Base-by-base conservation (phyloP, 2,329 filamentous ascomycete species). In the Mariannaea elegans region DNA sequence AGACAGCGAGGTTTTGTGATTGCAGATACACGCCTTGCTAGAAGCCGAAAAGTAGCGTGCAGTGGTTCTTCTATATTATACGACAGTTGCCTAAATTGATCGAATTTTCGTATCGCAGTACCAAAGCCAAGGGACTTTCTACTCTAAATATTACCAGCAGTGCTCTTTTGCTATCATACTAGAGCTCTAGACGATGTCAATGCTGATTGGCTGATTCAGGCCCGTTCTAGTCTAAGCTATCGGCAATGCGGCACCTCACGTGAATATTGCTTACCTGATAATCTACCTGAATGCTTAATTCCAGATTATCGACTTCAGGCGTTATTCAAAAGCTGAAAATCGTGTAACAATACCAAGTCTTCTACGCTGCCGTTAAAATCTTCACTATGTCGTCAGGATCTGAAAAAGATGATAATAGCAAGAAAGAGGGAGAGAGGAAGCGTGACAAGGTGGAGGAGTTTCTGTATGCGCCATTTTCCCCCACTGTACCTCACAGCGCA, bases 401-500 rank as follows among this genome's bases (percentile, higher is more conserved):
- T 16, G 49, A 52, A 8, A 44, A 45, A 44, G 49, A 52, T 14
- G 49, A 44, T 1, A 38, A 52, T 10, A 10, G 10, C 32, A 54
- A 56, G 27, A 44, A 68, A 24, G 66, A 70, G 34, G 56, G 45
- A 29, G 72, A 72, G 63, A 64, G 69, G 7, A 72, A 72, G 64
- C 68, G 73, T 58, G 73, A 74, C 49, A 75, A 70, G 65, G 64
- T 75, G 39, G 69, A 62, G 48, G 67, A 71, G 18, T 76, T 76
- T 52, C 56, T 76, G 74, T 76, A 73, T 58, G 72, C 59, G 65
- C 59, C 45, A 66, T 64, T 65, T 69, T 55, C 42, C 46, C 42
- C 14, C 48, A 56, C 44, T 44, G 46, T 27, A 21, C 44, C 34
- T 41, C 47, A 44, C 51, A 39, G 34, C 24, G 24, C 24, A 27